These are phyloP conservation scores for Penicillium pancosmium DNA, from an alignment of 495 filamentous ascomycete genomes.

Conservation along the genomic window DNA sequence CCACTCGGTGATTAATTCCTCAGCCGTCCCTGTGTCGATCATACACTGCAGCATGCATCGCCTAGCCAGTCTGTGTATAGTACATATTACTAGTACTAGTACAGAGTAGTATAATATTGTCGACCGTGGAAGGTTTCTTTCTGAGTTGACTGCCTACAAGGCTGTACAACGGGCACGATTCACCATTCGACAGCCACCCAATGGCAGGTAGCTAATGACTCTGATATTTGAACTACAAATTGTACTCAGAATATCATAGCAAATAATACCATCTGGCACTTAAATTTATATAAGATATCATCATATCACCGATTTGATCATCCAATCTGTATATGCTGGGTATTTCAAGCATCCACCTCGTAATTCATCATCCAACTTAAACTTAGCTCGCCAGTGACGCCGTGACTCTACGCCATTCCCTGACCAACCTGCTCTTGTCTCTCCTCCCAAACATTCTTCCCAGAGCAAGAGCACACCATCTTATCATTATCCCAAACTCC, in stretches of 20 bases:
- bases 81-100: neutral
- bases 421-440: constrained; percentile 82
- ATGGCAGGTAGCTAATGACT: too few relatives aligned
- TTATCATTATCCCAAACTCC: constrained; percentile 99
- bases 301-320: neutral
- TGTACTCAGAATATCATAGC: too few relatives aligned
- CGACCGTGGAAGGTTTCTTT: too few relatives aligned
- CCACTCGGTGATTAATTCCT: constrained; percentile 13
- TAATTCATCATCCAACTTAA: constrained; percentile 2
- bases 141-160: too few relatives aligned
- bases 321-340: constrained; percentile 7
- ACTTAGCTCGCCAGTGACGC: neutral
- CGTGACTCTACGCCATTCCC: constrained; percentile 76
- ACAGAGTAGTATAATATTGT: too few relatives aligned
- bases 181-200: too few relatives aligned
- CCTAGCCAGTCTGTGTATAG: neutral
- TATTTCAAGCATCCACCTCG: constrained; percentile 14
- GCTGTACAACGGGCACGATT: too few relatives aligned
- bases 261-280: too few relatives aligned
- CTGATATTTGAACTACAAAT: too few relatives aligned
- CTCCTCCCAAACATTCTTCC: constrained; percentile 98
- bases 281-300: neutral
- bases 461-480: constrained; percentile 91
- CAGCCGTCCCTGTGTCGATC: constrained; percentile 10
- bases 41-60: neutral